phyloP scores from a whole-genome alignment of 176 grass and related monocot genomes.

The Pontederia crassipes region DNA sequence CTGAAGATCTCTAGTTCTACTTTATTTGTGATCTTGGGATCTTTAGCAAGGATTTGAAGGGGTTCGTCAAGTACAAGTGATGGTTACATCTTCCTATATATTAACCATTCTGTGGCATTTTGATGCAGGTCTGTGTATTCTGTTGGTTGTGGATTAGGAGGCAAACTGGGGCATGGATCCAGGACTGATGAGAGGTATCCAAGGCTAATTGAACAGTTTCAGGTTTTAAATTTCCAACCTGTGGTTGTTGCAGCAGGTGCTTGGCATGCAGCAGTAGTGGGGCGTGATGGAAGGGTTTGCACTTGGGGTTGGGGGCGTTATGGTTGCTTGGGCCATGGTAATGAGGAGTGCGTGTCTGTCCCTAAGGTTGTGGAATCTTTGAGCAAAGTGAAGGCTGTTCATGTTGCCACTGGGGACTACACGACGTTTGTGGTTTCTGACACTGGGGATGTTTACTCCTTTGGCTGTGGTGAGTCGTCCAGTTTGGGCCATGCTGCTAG shows the following conservation, averaged over 20 bases:
- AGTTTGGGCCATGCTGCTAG: constrained; percentile 53
- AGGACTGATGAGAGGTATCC: constrained; percentile 71
- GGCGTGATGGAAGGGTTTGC: constrained; percentile 67
- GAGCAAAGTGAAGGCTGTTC: constrained; percentile 45
- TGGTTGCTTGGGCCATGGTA: constrained; percentile 83
- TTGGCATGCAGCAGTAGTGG: constrained; percentile 72
- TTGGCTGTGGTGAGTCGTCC: constrained; percentile 67
- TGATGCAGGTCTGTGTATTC: constrained; percentile 66
- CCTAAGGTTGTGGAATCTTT: constrained; percentile 71
- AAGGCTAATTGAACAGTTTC: constrained; percentile 57
- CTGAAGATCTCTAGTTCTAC: too few species aligned
- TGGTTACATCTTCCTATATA: not conserved
- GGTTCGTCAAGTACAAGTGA: not conserved
- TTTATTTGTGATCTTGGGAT: too few species aligned
- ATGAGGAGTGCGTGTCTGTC: constrained; percentile 65
- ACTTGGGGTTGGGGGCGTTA: constrained; percentile 90
- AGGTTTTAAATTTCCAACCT: constrained; percentile 54
- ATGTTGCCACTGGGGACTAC: constrained; percentile 72
- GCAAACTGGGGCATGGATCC: constrained; percentile 69
- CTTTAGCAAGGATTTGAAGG: too few species aligned
- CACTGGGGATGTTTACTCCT: constrained; percentile 69
- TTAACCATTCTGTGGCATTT: not conserved
- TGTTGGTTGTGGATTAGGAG: constrained; percentile 79
- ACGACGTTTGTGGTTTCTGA: constrained; percentile 68
- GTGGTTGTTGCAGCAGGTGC: constrained; percentile 66